A percentile compares a stretch with the other conserved stretches of the same genome.
These are phyloP conservation scores for Petunia secreta DNA, from an alignment of 257 asterid species.

Conservation along the genomic window DNA sequence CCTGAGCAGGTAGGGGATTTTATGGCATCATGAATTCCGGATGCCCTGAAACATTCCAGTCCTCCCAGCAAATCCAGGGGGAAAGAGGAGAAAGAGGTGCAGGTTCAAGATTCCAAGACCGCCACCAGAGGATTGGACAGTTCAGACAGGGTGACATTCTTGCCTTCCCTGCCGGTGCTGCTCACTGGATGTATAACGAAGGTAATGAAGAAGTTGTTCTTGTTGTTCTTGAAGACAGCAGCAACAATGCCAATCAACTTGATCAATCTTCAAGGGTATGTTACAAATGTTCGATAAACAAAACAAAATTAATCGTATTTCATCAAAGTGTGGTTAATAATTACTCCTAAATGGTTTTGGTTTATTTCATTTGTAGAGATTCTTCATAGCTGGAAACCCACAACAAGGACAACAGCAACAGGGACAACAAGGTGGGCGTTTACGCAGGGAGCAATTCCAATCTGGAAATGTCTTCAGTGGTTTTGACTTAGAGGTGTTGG, in stretches of 20 bases:
- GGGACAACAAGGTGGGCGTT: slow-evolving; percentile 21
- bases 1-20: slow-evolving; percentile 49
- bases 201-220: slow-evolving; percentile 32
- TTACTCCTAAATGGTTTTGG: background rate
- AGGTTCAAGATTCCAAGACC: slow-evolving; percentile 28
- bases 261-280: slow-evolving; percentile 30
- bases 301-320: background rate
- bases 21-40: slow-evolving; percentile 61
- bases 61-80: slow-evolving; percentile 17
- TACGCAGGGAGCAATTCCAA: slow-evolving; percentile 29
- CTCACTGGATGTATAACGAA: slow-evolving; percentile 39
- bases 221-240: slow-evolving; percentile 28
- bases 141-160: slow-evolving; percentile 37
- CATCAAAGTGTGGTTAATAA: background rate
- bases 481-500: background rate
- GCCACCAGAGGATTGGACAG: slow-evolving; percentile 40
- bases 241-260: slow-evolving; percentile 43
- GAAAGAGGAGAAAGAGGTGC: background rate
- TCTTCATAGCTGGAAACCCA: slow-evolving; percentile 65
- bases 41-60: slow-evolving; percentile 65
- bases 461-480: slow-evolving; percentile 26
- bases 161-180: slow-evolving; percentile 37
- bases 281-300: background rate
- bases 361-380: slow-evolving; percentile 39
- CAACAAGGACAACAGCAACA: slow-evolving; percentile 29